Conservation (phyloP, 805 yeast species). For the Zygoascus flipseniorum region DNA sequence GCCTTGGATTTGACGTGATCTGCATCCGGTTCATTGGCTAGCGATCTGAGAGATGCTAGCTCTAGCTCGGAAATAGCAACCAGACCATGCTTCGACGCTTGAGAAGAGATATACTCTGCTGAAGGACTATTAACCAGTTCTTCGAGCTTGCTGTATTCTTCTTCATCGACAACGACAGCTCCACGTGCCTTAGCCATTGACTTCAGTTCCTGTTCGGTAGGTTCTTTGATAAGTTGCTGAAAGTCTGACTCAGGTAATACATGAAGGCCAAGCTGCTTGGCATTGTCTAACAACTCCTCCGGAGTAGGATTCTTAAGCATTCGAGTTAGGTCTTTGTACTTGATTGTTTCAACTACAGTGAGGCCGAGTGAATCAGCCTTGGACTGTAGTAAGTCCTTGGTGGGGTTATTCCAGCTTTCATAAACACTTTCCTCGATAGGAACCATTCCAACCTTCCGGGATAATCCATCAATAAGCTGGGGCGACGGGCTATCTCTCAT, state of each 20-base stretch:
- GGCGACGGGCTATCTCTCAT: constrained; percentile 10
- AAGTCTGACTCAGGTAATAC: constrained; percentile 20
- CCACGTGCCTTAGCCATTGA: constrained; percentile 18
- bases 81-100: constrained; percentile 17
- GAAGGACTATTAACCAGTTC: constrained; percentile 23
- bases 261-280: constrained; percentile 15
- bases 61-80: constrained; percentile 18
- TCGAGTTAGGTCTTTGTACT: constrained; percentile 21
- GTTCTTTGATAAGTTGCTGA: constrained; percentile 14
- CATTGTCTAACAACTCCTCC: constrained; percentile 16
- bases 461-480: constrained; percentile 7
- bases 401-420: constrained; percentile 6
- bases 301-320: constrained; percentile 14
- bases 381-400: constrained; percentile 14
- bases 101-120: constrained; percentile 18
- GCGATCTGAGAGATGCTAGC: constrained; percentile 20
- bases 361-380: constrained; percentile 24
- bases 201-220: constrained; percentile 18
- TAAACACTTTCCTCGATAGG: constrained; percentile 18
- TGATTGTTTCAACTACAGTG: constrained; percentile 26
- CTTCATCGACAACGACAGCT: constrained; percentile 15
- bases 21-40: constrained; percentile 15
- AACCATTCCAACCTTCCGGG: constrained; percentile 13
- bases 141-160: constrained; percentile 15
- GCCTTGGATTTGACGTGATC: constrained; percentile 12